Evolutionary conservation across 2,329 filamentous ascomycete species (phyloP), one percentile per base, ranked within the genome.

Genomic region (Cercospora zeina): DNA sequence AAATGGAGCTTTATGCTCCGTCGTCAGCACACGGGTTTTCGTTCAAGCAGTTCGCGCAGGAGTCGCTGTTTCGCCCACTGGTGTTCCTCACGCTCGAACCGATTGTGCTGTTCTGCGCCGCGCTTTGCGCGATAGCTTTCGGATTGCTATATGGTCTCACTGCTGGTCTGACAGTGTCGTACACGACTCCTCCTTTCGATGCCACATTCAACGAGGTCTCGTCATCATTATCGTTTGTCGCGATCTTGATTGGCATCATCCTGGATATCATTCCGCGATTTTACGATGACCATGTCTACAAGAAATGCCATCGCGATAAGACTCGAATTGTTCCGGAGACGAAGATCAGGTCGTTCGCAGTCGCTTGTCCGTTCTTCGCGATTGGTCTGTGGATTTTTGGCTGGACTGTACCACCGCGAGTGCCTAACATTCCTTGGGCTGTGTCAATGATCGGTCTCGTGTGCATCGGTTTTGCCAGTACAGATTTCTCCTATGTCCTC

Each of bases 301-400:
- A 36, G 8, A 39, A 51, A 51, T 55, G 42, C 37, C 60, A 61
- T 27, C 54, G 69, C 77, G 66, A 72, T 31, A 63, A 67, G 11
- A 21, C 81, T 74, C 55, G 80, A 72, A 73, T 75, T 77, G 74
- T 73, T 70, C 80, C 81, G 0, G 82, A 85, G 56, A 73, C 72
- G 59, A 66, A 70, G 24, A 64, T 72, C 11, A 59, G 62, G 10
- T 64, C 65, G 1, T 59, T 72, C n/a, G 62, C 71, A 8, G 56
- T 63, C n/a, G 56, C 56, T 11, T 59, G 56, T 11, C 56, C 56
- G 7, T 16, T 61, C 49, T 16, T 67, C 57, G 69, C 70, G 1
- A 62, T 70, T 9, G 70, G 70, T 1, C 55, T 72, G 1, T 71
- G 71, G 62, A 62, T 69, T n/a, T 72, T 71, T 37, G 70, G 68